Percentiles rank a stretch among this genome's conserved stretches.
phyloP scores from a whole-genome alignment of 2,329 filamentous ascomycete genomes.

The Penicillium polonicum region DNA sequence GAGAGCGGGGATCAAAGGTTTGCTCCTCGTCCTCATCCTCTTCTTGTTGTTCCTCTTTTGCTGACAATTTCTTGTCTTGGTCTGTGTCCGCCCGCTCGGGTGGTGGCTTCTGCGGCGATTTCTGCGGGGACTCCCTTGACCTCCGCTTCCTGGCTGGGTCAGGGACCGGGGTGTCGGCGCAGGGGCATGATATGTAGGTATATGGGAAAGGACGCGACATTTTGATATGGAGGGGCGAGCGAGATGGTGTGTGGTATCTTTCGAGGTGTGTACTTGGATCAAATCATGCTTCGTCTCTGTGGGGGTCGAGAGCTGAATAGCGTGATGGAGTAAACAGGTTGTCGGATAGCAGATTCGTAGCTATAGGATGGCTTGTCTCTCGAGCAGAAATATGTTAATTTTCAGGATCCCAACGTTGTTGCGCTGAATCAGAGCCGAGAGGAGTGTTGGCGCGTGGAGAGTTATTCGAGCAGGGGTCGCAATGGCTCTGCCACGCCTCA shows the following conservation, averaged over 20 bases:
- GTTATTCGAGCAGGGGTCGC: background rate
- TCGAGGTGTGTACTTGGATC: slow-evolving; percentile 5
- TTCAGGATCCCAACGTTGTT: background rate
- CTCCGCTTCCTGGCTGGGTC: slow-evolving; percentile 41
- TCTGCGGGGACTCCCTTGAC: slow-evolving; percentile 37
- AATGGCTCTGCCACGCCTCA: background rate
- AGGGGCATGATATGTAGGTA: slow-evolving; percentile 65
- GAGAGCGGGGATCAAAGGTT: slow-evolving; percentile 81
- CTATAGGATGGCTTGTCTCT: background rate
- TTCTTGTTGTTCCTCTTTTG: slow-evolving; percentile 31
- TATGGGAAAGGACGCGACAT: slow-evolving; percentile 63
- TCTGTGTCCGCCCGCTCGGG: slow-evolving; percentile 19
- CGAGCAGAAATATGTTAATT: background rate
- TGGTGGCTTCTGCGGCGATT: slow-evolving; percentile 28
- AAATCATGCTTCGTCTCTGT: slow-evolving; percentile 22
- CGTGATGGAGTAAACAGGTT: background rate
- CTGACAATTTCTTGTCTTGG: slow-evolving; percentile 1
- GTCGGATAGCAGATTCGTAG: background rate
- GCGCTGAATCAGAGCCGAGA: background rate
- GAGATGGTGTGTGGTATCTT: background rate
- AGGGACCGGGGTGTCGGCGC: slow-evolving; percentile 52
- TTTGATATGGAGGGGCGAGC: slow-evolving; percentile 3
- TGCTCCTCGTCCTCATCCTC: slow-evolving; percentile 68
- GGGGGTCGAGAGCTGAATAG: background rate
- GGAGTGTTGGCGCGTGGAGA: background rate